Evolutionary conservation across 1,284 basidiomycete genomes (phyloP).

Genomic region (Apiotrichum porosum): DNA sequence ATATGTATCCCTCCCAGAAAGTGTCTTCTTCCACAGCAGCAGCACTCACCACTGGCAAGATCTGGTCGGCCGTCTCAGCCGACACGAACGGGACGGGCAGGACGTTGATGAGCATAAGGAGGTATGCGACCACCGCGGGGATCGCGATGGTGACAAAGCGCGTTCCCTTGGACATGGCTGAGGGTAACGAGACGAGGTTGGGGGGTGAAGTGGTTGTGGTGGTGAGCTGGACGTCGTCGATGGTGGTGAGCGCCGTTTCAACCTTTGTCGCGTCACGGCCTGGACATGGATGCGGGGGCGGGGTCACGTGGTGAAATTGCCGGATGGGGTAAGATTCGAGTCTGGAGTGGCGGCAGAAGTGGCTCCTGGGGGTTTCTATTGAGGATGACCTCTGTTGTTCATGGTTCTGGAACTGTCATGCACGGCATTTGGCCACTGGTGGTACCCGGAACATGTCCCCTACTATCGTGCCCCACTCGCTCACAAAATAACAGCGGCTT

Average conservation of each 20-base stretch:
- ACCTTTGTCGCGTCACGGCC: too few relatives aligned
- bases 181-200: neutral
- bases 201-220: neutral
- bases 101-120: slow-evolving; percentile 56
- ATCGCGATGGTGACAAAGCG: slow-evolving; percentile 53
- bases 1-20: neutral
- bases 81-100: slow-evolving; percentile 59
- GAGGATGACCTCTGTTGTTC: too few relatives aligned
- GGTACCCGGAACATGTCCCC: too few relatives aligned
- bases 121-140: slow-evolving; percentile 54
- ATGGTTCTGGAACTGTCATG: too few relatives aligned
- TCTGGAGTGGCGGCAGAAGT: too few relatives aligned
- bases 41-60: slow-evolving; percentile 60
- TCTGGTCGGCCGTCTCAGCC: slow-evolving; percentile 49
- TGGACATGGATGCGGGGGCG: neutral
- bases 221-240: neutral
- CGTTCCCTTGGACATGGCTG: slow-evolving; percentile 58
- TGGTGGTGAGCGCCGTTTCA: too few relatives aligned
- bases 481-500: too few relatives aligned
- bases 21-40: neutral
- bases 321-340: neutral
- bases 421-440: too few relatives aligned
- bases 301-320: neutral
- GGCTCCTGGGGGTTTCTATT: too few relatives aligned
- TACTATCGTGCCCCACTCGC: too few relatives aligned